A percentile compares a stretch with the other conserved stretches of the same genome.
Conservation (phyloP, 805 yeast genomes). For the Metschnikowia drakensbergensis region DNA sequence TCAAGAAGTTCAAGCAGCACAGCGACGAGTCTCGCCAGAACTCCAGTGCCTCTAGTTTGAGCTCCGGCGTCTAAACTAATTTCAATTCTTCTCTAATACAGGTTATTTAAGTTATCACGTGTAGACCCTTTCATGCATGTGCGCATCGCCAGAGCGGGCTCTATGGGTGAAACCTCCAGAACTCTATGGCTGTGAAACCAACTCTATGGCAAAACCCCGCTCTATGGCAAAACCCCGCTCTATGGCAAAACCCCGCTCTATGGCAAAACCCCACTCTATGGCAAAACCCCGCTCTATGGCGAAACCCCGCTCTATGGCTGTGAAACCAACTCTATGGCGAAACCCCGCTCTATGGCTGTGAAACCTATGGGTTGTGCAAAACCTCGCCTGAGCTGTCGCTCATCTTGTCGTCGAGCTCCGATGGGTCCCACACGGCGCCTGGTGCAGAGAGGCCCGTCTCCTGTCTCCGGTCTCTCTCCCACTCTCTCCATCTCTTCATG, state of each 20-base stretch:
- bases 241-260: too few species aligned
- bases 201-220: too few species aligned
- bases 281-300: too few species aligned
- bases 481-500: constrained; percentile 94
- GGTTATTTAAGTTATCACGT: background rate
- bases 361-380: background rate
- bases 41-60: constrained; percentile 11
- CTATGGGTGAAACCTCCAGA: background rate
- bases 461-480: constrained; percentile 63
- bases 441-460: constrained; percentile 30
- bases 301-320: background rate
- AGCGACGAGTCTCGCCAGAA: constrained; percentile 9
- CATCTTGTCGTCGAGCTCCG: constrained; percentile 18
- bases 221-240: too few species aligned
- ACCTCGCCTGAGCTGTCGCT: constrained; percentile 1
- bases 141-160: too few species aligned
- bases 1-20: constrained; percentile 32
- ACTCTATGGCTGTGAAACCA: background rate
- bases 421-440: constrained; percentile 45
- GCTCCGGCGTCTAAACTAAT: background rate
- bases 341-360: background rate
- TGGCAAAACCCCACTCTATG: too few species aligned
- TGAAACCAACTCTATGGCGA: background rate
- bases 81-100: background rate
- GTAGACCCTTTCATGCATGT: background rate